A percentile compares a stretch with the other conserved stretches of the same genome.
phyloP scores from a whole-genome alignment of 2,329 filamentous ascomycete genomes.

The Clonostachys chloroleuca region DNA sequence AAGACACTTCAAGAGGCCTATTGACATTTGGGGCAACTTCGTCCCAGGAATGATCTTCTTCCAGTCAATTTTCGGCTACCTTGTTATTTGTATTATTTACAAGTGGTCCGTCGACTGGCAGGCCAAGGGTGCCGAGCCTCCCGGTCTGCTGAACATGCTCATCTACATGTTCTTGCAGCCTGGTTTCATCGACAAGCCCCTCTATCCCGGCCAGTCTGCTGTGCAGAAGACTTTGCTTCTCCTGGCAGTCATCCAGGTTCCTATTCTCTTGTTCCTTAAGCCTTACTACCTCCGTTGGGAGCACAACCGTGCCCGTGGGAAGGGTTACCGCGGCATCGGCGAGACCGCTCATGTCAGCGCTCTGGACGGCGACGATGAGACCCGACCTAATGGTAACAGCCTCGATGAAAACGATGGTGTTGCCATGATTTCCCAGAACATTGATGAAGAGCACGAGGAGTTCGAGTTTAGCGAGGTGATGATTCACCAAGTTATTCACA shows the following conservation, averaged over 20 bases:
- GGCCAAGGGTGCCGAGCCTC: constrained; percentile 59
- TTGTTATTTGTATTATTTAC: constrained; percentile 90
- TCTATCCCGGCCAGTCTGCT: constrained; percentile 73
- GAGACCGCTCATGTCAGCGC: constrained; percentile 86
- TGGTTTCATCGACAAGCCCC: constrained; percentile 47
- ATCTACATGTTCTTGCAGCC: constrained; percentile 99
- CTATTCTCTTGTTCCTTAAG: constrained; percentile 88
- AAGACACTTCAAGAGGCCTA: constrained; percentile 86
- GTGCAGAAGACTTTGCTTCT: constrained; percentile 79
- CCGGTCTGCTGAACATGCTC: constrained; percentile 94
- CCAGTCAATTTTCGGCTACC: constrained; percentile 96
- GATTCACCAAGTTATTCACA: constrained; percentile 99
- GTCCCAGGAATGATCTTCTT: constrained; percentile 99
- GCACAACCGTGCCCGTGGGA: constrained; percentile 80
- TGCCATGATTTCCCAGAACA: constrained; percentile 84
- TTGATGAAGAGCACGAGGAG: constrained; percentile 84
- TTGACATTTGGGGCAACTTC: constrained; percentile 98
- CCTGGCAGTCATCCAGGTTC: constrained; percentile 81
- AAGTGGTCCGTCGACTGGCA: constrained; percentile 94
- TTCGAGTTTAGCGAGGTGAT: constrained; percentile 97
- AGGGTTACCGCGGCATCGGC: constrained; percentile 90
- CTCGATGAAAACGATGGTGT: constrained; percentile 70
- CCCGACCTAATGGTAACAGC: constrained; percentile 45
- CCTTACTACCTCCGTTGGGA: constrained; percentile 93
- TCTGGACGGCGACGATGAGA: constrained; percentile 81